Evolutionary conservation across 2,329 filamentous ascomycete genomes (phyloP).

Genomic region (Curvularia verruculosa): DNA sequence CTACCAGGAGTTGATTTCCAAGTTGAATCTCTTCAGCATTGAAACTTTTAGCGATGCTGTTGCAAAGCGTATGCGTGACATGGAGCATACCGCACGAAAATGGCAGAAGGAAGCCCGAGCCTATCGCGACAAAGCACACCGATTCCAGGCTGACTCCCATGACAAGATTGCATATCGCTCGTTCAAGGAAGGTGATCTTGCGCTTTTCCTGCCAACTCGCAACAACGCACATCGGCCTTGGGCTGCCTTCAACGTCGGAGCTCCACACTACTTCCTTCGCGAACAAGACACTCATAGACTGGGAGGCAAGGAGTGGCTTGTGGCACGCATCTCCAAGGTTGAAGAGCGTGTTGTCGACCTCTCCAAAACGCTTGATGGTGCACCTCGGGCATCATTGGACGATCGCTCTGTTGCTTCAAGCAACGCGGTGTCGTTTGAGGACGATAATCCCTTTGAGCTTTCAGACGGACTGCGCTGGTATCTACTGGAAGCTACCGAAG

Average conservation of each 20-base stretch:
- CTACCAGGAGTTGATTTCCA: slow-evolving; percentile 76
- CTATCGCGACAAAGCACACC: slow-evolving; percentile 86
- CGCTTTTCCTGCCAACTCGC: slow-evolving; percentile 89
- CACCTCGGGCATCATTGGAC: slow-evolving; percentile 51
- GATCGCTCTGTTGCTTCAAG: slow-evolving; percentile 59
- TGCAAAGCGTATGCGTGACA: slow-evolving; percentile 87
- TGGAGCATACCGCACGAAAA: slow-evolving; percentile 90
- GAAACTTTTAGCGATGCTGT: slow-evolving; percentile 85
- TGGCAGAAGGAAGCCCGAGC: slow-evolving; percentile 86
- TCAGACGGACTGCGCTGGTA: slow-evolving; percentile 97
- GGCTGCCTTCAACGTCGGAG: slow-evolving; percentile 98
- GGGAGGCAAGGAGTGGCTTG: slow-evolving; percentile 88
- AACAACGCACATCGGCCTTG: slow-evolving; percentile 95
- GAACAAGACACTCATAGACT: slow-evolving; percentile 90
- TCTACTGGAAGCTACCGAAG: slow-evolving; percentile 88
- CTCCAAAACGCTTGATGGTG: slow-evolving; percentile 71
- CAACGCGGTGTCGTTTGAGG: slow-evolving; percentile 66
- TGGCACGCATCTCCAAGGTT: slow-evolving; percentile 87
- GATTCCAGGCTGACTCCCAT: slow-evolving; percentile 81
- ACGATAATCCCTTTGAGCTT: slow-evolving; percentile 96
- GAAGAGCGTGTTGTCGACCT: slow-evolving; percentile 94
- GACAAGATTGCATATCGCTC: slow-evolving; percentile 95
- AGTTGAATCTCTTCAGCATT: slow-evolving; percentile 78
- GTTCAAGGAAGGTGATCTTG: slow-evolving; percentile 96
- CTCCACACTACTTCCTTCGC: slow-evolving; percentile 94